Percentiles rank a stretch among this genome's conserved stretches.
phyloP scores from a whole-genome alignment of 495 filamentous ascomycete species.

The Penicillium canariense region DNA sequence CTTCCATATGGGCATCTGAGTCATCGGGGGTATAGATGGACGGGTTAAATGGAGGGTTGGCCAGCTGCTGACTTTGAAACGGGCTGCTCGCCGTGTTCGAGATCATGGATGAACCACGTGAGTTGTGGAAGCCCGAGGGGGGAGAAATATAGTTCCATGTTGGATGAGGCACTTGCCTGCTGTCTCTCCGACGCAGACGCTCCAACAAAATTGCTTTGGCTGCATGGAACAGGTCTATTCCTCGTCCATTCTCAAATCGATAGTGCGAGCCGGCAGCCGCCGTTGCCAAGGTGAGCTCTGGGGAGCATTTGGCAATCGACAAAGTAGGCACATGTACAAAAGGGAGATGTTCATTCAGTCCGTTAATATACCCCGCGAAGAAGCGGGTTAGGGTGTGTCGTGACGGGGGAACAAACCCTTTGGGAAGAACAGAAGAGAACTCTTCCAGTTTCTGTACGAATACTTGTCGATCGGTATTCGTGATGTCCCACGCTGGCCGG shows the following conservation, averaged over 20 bases:
- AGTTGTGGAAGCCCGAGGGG: conserved; percentile 35
- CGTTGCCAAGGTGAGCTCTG: conserved; percentile 46
- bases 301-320: conserved; percentile 43
- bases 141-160: conserved; percentile 47
- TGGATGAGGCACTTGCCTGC: conserved; percentile 42
- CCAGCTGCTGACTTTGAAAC: conserved; percentile 36
- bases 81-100: conserved; percentile 42
- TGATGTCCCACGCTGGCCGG: conserved; percentile 62
- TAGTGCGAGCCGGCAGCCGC: conserved; percentile 52
- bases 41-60: conserved; percentile 30
- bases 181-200: conserved; percentile 45
- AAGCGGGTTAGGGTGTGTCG: conserved; percentile 47
- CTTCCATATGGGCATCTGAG: conserved; percentile 51
- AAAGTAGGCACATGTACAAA: conserved; percentile 51
- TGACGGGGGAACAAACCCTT: conserved; percentile 59
- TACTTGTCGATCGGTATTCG: conserved; percentile 57
- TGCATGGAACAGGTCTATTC: conserved; percentile 69
- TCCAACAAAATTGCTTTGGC: conserved; percentile 48
- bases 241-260: conserved; percentile 64
- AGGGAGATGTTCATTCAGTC: conserved; percentile 48
- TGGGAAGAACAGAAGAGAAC: conserved; percentile 64
- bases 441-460: conserved; percentile 64
- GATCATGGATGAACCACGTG: conserved; percentile 40
- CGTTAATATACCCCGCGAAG: conserved; percentile 50
- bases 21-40: conserved; percentile 43